Evolutionary conservation across 2,329 filamentous ascomycete genomes (phyloP).

Genomic region (Scedosporium apiospermum): DNA sequence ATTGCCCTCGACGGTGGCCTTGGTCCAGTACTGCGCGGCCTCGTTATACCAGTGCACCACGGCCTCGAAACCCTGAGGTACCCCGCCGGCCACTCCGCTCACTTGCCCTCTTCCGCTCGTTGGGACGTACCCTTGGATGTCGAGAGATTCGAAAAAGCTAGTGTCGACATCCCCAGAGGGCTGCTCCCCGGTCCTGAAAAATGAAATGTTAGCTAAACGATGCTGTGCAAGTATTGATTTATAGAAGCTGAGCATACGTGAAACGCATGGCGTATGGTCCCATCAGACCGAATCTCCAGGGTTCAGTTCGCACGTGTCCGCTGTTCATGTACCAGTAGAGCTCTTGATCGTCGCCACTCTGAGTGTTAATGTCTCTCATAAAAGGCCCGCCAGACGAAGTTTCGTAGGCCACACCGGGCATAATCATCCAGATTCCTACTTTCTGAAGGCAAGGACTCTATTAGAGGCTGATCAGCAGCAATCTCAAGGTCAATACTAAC

Average conservation of each 20-base stretch:
- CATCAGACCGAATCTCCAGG: slow-evolving; percentile 51
- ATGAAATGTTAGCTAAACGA: background rate
- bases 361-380: slow-evolving; percentile 55
- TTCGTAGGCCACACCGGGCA: slow-evolving; percentile 25
- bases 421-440: background rate
- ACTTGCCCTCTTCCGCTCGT: slow-evolving; percentile 48
- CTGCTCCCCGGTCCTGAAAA: slow-evolving; percentile 32
- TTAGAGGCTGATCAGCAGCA: no score
- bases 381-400: slow-evolving; percentile 57
- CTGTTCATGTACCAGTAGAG: slow-evolving; percentile 64
- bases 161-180: slow-evolving; percentile 41
- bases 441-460: background rate
- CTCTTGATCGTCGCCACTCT: slow-evolving; percentile 42
- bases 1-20: slow-evolving; percentile 40
- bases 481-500: background rate
- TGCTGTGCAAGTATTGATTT: background rate
- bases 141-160: slow-evolving; percentile 49
- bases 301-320: slow-evolving; percentile 52
- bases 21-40: slow-evolving; percentile 56
- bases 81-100: slow-evolving; percentile 49
- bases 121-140: slow-evolving; percentile 48
- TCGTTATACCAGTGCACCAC: slow-evolving; percentile 59
- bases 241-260: slow-evolving; percentile 21
- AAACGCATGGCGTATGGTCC: slow-evolving; percentile 57
- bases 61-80: slow-evolving; percentile 32